Percentiles rank a stretch among this genome's conserved stretches.
phyloP scores from a whole-genome alignment of 2,329 filamentous ascomycete species.

The Penicillium olsonii region DNA sequence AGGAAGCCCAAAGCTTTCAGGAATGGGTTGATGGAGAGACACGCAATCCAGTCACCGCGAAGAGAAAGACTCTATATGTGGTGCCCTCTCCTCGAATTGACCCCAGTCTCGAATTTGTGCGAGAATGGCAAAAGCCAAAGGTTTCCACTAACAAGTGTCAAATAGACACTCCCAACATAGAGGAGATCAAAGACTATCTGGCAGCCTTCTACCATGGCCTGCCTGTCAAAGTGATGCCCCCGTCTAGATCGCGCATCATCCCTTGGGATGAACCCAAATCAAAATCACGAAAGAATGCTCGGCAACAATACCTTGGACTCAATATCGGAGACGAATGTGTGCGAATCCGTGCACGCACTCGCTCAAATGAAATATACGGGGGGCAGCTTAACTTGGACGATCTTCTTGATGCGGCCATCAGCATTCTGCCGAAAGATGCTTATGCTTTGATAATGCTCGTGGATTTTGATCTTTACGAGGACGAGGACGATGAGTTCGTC shows the following conservation, averaged over 20 bases:
- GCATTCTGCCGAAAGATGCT: constrained; percentile 58
- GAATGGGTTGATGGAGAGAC: constrained; percentile 51
- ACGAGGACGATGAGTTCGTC: constrained; percentile 66
- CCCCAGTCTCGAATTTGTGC: constrained; percentile 40
- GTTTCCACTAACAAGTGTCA: constrained; percentile 20
- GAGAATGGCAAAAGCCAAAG: constrained; percentile 42
- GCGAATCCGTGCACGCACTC: constrained; percentile 54
- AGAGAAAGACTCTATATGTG: constrained; percentile 57
- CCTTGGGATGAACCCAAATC: constrained; percentile 46
- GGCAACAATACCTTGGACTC: constrained; percentile 50
- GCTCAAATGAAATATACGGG: constrained; percentile 50
- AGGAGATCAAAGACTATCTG: constrained; percentile 47
- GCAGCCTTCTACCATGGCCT: constrained; percentile 58
- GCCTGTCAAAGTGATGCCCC: constrained; percentile 48
- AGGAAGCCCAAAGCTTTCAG: constrained; percentile 54
- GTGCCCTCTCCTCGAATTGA: constrained; percentile 48
- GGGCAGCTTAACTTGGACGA: constrained; percentile 59
- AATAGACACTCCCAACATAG: constrained; percentile 14
- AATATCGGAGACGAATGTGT: constrained; percentile 39
- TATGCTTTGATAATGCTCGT: constrained; percentile 60
- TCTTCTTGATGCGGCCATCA: constrained; percentile 59
- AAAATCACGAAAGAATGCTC: neutral
- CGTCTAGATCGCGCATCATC: constrained; percentile 46
- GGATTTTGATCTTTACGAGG: constrained; percentile 66
- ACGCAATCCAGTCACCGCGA: constrained; percentile 53